Base-by-base conservation (phyloP, 2,329 filamentous ascomycete genomes). In the Ophiostoma quercus region DNA sequence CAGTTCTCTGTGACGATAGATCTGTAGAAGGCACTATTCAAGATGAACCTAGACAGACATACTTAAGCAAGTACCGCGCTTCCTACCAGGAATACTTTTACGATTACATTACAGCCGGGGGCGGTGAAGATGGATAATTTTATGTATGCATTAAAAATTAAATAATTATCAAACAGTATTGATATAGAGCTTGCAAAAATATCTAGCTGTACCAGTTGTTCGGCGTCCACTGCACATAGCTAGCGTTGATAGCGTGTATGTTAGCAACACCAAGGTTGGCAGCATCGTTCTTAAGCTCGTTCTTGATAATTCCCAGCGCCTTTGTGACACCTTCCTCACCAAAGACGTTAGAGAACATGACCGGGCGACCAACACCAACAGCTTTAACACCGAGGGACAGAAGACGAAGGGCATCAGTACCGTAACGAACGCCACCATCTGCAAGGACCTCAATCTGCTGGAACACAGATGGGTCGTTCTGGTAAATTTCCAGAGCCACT, bases 371-470 rank as follows among this genome's bases (percentile, higher is more conserved):
- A 41, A 65, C n/a, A 22, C 62, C 62, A 8, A 65, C 62, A 39
- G 62, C 62, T n/a, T 65, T 65, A 32, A 65, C 62, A 39, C 62
- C 62, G 62, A 65, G 62, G 19, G 62, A 65, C 16, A 65, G 34
- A 7, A 65, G 62, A 5, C 62, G 62, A 7, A 65, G 34, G 11
- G 62, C 62, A 39, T 65, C 62, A 7, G 62, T 65, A 2, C 62
- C 62, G 19, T 65, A 65, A 7, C 62, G 62, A 9, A 65, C n/a
- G 9, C 62, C 62, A 11, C 62, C 62, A 39, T 65, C 62, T 3
- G 62, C 62, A 16, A 65, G 62, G 6, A 65, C 62, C 34, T 65
- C 62, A n/a, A 65, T 65, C 32, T 65, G 32, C 32, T 65, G 34
- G 62, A 65, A 65, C n/a, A 65, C 62, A 3, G 16, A 37, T 3